Evolutionary conservation across 768 basidiomycete species (phyloP).

Genomic region (Melanogaster broomeanus): DNA sequence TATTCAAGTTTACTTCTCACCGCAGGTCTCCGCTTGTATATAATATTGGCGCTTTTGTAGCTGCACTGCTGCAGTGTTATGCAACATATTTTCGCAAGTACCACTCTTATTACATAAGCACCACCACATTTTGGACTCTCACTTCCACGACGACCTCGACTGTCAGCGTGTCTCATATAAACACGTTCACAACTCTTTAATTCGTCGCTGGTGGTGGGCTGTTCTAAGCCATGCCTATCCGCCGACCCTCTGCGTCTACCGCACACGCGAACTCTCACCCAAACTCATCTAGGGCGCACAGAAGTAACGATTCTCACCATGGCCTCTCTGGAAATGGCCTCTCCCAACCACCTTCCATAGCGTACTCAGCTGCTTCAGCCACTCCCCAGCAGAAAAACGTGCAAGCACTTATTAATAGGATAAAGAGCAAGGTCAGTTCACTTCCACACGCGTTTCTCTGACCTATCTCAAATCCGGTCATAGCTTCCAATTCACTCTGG

Average conservation of each 20-base stretch:
- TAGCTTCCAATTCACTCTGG: slow-evolving; percentile 90
- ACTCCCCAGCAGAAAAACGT: slow-evolving; percentile 84
- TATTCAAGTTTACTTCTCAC: too few relatives aligned
- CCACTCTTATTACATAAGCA: slow-evolving; percentile 30
- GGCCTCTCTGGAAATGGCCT: slow-evolving; percentile 31
- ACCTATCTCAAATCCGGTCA: not conserved
- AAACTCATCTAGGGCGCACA: slow-evolving; percentile 52
- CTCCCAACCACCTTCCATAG: slow-evolving; percentile 35
- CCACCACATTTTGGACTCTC: slow-evolving; percentile 8
- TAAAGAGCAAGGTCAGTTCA: slow-evolving; percentile 72
- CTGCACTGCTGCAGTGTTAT: too few relatives aligned
- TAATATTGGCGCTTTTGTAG: too few relatives aligned
- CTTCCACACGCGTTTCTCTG: not conserved
- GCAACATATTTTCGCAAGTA: too few relatives aligned
- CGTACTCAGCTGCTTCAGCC: slow-evolving; percentile 39
- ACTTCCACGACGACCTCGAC: slow-evolving; percentile 19
- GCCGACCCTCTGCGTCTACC: slow-evolving; percentile 63
- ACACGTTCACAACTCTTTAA: slow-evolving; percentile 8
- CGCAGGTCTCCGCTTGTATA: too few relatives aligned
- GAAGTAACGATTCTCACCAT: slow-evolving; percentile 64
- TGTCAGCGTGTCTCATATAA: slow-evolving; percentile 8
- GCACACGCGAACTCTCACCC: slow-evolving; percentile 38
- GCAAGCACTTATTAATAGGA: slow-evolving; percentile 72
- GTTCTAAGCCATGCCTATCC: slow-evolving; percentile 44
- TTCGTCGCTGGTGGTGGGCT: slow-evolving; percentile 23